Base-by-base conservation (phyloP, 164 flowering plant genomes). In the Annona squamosa region DNA sequence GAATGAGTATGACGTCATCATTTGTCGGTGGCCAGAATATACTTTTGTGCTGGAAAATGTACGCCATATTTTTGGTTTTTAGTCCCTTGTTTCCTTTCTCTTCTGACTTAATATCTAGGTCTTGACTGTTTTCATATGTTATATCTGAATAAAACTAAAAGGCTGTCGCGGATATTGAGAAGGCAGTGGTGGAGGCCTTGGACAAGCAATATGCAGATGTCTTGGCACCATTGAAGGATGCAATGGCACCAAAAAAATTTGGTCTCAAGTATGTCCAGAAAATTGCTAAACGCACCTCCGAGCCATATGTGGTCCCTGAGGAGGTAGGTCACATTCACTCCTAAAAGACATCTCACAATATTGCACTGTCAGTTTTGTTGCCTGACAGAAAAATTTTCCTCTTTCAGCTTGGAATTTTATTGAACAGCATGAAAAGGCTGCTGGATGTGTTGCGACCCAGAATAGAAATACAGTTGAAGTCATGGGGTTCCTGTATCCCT, bases 1-100 rank as follows among this genome's bases (percentile, higher is more conserved):
- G 80, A 87, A 78, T 63, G 89, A 92, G 71, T 94, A 94, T 79
- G 97, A 91, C 71, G 80, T 86, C 80, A 91, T 94, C 69, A 88
- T 91, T 57, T 82, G 87, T 81, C 91, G 97, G 63, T 94, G 98
- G 98, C 98, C 98, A n/a, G 98, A 94, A 72, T 94, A 92, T 73
- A 88, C 87, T 10, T 86, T 86, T 74, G 89, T 82, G 72, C 78
- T 94, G 48, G 98, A 94, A 79, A 89, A 87, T 81, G 98, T 94
- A 87, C 26, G 94, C 81, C 45, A 56, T 5, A 45, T 65, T 46
- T 42, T 1, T 46, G 5, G 6, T 68, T 41, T 48, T 67, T 65
- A 4, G 37, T 16, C 16, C 67, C 46, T 68, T 13, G 5, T 46
- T 7, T 7, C 12, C 48, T 18, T 18, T 66, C 12, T 66, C 69